Evolutionary conservation across 768 basidiomycete genomes (phyloP), one percentile per base, ranked within the genome.

Genomic region (Russula sp.): DNA sequence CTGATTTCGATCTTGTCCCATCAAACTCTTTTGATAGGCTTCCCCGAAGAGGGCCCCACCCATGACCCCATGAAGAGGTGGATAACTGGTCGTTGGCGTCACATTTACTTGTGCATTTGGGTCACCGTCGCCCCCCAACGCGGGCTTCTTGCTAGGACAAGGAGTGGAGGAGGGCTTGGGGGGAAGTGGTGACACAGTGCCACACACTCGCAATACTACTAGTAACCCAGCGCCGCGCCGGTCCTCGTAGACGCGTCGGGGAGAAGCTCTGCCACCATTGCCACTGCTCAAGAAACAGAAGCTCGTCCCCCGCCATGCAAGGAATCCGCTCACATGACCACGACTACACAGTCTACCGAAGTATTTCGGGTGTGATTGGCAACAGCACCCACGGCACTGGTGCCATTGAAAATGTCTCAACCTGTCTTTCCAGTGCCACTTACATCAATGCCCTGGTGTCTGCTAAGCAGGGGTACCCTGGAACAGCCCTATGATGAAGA

Each of bases 401-500:
- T 3, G 20, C 48, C 46, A 38, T 49, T 42, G 14, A 65, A 60
- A 25, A 22, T 50, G 2, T 43, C 59, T 54, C 47, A 65, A 39
- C 43, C 60, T 13, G 74, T 73, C 59, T 66, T 68, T 18, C 60
- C 70, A 18, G 47, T 36, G 35, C 32, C 39, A 42, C 14, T 46
- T 0, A 11, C 59, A 11, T 22, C 58, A 6, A 35, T 48, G 0
- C 22, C 34, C 5, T 29, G 25, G 8, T 46, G 7, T 48, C 60
- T 1, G 41, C 20, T 16, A 60, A 53, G 35, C 52, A 29, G 53
- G 18, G 16, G 9, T 7, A 48, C n/a, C 11, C 0, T 42, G 39
- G 58, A 58, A 8, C 71, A 76, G 60, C 72, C 68, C 22, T 75
- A 79, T 11, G 82, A 76, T 64, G 81, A 82, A 29, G 75, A 75